Evolutionary conservation across 2,329 filamentous ascomycete genomes (phyloP).

Genomic region (Penicillium nordicum): DNA sequence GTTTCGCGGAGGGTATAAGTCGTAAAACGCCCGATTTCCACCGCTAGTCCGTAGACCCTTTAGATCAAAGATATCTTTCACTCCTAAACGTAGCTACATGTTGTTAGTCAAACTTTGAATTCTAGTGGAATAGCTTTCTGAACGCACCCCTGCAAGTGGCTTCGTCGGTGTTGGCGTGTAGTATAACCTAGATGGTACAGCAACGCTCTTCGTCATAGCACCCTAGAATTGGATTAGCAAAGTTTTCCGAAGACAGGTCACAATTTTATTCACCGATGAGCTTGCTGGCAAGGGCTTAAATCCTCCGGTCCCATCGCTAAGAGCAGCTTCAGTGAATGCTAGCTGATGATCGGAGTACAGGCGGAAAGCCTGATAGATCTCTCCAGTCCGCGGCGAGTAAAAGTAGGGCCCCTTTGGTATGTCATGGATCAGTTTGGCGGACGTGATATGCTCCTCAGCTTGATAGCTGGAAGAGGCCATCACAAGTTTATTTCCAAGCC

Average conservation of each 20-base stretch:
- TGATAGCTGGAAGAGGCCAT: slow-evolving; percentile 1
- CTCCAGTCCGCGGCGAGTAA: slow-evolving; percentile 41
- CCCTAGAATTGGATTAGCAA: slow-evolving; percentile 1
- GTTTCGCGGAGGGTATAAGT: slow-evolving; percentile 49
- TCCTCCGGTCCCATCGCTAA: slow-evolving; percentile 23
- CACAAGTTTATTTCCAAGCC: not conserved
- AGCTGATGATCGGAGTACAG: slow-evolving; percentile 50
- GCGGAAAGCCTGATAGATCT: slow-evolving; percentile 49
- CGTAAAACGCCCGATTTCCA: slow-evolving; percentile 58
- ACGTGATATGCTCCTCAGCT: not conserved
- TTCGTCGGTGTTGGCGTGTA: slow-evolving; percentile 52
- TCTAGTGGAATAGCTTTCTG: not conserved
- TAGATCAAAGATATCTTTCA: slow-evolving; percentile 63
- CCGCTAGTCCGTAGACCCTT: slow-evolving; percentile 55
- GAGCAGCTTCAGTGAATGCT: slow-evolving; percentile 49
- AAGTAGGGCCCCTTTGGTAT: slow-evolving; percentile 52
- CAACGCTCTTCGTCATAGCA: slow-evolving; percentile 40
- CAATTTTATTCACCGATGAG: slow-evolving; percentile 6
- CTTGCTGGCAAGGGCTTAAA: slow-evolving; percentile 16
- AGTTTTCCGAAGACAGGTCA: not conserved
- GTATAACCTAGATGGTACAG: slow-evolving; percentile 61
- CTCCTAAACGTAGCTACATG: slow-evolving; percentile 46
- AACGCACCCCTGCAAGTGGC: slow-evolving; percentile 55
- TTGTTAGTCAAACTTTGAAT: not conserved
- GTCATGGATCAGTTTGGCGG: slow-evolving; percentile 5